Conservation (phyloP, 2,329 filamentous ascomycete genomes). For the Remersonia thermophila region DNA sequence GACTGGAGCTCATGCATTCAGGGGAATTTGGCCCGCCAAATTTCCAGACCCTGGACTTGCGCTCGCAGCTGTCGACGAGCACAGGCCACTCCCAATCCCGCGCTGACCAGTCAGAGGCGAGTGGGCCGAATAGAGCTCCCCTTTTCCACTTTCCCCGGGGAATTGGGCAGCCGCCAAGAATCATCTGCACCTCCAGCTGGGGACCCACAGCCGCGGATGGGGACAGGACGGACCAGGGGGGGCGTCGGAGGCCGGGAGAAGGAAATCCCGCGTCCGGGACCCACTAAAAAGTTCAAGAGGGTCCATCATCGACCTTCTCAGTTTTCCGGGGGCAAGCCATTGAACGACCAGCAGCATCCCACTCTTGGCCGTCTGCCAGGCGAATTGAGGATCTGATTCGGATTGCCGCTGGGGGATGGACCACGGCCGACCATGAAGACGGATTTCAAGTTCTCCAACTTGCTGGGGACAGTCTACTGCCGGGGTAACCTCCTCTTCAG, state of each 20-base stretch:
- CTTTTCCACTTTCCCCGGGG: slow-evolving; percentile 15
- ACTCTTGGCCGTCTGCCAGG: slow-evolving; percentile 2
- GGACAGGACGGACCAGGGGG: too few species aligned
- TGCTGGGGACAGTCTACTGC: slow-evolving; percentile 95
- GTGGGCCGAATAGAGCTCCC: slow-evolving; percentile 11
- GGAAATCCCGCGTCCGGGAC: too few species aligned
- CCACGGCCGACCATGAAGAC: slow-evolving; percentile 72
- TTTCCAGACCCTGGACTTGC: slow-evolving; percentile 20
- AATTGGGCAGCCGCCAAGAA: too few species aligned
- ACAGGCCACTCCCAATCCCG: neutral
- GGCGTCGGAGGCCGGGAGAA: neutral
- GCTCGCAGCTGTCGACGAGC: too few species aligned
- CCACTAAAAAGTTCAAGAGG: too few species aligned
- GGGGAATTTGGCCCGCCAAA: slow-evolving; percentile 27
- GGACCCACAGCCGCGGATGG: too few species aligned
- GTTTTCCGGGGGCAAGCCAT: slow-evolving; percentile 11
- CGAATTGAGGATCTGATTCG: too few species aligned
- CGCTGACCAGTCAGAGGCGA: slow-evolving; percentile 7
- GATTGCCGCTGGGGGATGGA: too few species aligned
- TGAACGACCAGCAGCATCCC: too few species aligned
- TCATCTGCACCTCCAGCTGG: too few species aligned
- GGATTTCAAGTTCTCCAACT: slow-evolving; percentile 98
- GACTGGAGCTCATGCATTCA: slow-evolving; percentile 23
- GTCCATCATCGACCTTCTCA: slow-evolving; percentile 1
- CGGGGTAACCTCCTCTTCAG: slow-evolving; percentile 96